Evolutionary conservation across 1,284 basidiomycete species (phyloP).

Genomic region (Trametes polyzona): DNA sequence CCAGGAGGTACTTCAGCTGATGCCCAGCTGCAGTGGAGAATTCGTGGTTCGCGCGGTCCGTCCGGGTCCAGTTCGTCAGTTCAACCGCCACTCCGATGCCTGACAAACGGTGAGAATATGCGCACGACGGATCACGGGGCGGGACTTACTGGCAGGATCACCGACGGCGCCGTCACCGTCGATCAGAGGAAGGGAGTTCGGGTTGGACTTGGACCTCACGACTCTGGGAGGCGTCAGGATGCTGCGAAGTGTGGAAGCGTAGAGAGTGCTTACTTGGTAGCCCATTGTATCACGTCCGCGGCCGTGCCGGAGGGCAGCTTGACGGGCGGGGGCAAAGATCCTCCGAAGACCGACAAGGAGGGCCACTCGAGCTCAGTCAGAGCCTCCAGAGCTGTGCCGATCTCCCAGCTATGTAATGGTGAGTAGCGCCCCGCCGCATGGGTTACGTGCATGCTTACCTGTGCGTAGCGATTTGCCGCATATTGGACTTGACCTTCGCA

Average conservation of each 20-base stretch:
- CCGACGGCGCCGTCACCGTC: conserved; percentile 59
- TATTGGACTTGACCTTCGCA: conserved; percentile 29
- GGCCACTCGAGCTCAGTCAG: conserved; percentile 64
- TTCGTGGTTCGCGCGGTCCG: conserved; percentile 38
- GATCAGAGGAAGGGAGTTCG: conserved; percentile 41
- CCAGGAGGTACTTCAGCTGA: conserved; percentile 65
- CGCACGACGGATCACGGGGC: not conserved
- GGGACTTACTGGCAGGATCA: conserved; percentile 65
- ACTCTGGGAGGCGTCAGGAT: conserved; percentile 32
- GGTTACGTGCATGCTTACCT: conserved; percentile 25
- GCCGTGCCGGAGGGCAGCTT: conserved; percentile 38
- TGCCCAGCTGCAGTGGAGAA: conserved; percentile 55
- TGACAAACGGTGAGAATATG: conserved; percentile 21
- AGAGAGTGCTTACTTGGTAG: conserved; percentile 37
- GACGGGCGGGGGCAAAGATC: conserved; percentile 41
- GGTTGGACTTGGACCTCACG: conserved; percentile 38
- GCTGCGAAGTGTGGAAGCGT: not conserved
- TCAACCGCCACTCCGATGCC: conserved; percentile 65
- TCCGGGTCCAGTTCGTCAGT: conserved; percentile 59
- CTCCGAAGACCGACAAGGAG: conserved; percentile 57
- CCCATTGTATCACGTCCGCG: conserved; percentile 45
- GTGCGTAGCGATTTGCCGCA: conserved; percentile 33
- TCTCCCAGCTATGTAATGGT: conserved; percentile 60
- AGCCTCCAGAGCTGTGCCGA: conserved; percentile 68
- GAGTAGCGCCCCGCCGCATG: not conserved